Conservation (phyloP, 2,329 filamentous ascomycete species). For the Calcarisporium arbuscula region DNA sequence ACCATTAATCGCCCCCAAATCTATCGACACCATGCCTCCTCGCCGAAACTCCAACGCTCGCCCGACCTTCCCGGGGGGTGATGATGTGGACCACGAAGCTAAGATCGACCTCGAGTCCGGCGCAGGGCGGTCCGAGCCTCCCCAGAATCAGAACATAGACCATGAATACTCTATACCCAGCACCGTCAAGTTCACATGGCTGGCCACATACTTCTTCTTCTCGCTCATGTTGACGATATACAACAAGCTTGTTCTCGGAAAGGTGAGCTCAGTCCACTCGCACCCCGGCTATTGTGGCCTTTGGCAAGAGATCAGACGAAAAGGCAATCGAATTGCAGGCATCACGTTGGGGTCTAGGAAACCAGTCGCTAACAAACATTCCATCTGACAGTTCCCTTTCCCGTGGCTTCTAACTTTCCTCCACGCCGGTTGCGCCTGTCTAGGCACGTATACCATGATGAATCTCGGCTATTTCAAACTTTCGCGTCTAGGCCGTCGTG, state of each 20-base stretch:
- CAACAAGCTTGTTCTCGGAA: constrained; percentile 52
- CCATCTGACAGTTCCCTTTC: constrained; percentile 41
- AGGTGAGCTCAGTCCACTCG: constrained; percentile 31
- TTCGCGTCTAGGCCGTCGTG: constrained; percentile 43
- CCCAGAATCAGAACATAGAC: constrained; percentile 29
- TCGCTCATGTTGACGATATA: constrained; percentile 46
- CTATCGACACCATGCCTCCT: no score
- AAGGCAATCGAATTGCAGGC: no score
- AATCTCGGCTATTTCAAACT: constrained; percentile 45
- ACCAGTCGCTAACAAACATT: no score
- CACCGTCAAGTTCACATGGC: constrained; percentile 42
- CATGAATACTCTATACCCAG: constrained; percentile 39
- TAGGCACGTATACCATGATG: constrained; percentile 49
- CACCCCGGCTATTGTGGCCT: no score
- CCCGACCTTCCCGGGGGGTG: no score
- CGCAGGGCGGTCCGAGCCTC: constrained; percentile 19
- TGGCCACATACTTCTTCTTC: constrained; percentile 46
- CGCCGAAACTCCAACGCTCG: no score
- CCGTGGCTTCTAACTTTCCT: constrained; percentile 56
- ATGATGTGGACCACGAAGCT: no score
- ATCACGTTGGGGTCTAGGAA: no score
- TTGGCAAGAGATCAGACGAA: no score
- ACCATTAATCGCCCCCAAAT: no score
- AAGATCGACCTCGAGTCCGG: constrained; percentile 28
- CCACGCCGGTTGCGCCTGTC: constrained; percentile 49